These are phyloP conservation scores for Capillidium heterosporum DNA, from an alignment of 371 early-diverging fungal species.

Conservation along the genomic window DNA sequence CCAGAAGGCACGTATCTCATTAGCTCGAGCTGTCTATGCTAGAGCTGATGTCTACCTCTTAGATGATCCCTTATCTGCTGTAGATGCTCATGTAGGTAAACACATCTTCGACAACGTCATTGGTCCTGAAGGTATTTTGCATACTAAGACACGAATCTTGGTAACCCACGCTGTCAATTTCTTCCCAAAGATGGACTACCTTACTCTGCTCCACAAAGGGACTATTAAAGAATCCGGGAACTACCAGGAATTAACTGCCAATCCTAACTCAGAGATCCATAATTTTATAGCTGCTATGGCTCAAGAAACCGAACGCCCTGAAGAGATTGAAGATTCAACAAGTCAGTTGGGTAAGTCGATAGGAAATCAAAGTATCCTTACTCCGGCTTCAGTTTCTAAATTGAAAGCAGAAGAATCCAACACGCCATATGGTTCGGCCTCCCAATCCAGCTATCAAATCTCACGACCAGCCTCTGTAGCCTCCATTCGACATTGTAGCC, in stretches of 20 bases:
- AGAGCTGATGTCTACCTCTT: slow-evolving; percentile 58
- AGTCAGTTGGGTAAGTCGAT: slow-evolving; percentile 16
- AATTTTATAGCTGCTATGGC: slow-evolving; percentile 17
- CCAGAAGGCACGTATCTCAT: slow-evolving; percentile 52
- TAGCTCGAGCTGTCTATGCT: slow-evolving; percentile 62
- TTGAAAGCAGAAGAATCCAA: neutral
- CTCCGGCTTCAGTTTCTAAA: neutral
- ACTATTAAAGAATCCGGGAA: slow-evolving; percentile 49
- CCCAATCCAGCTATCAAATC: slow-evolving; percentile 17
- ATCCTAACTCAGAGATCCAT: slow-evolving; percentile 18
- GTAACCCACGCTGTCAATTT: slow-evolving; percentile 85
- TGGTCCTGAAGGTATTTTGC: slow-evolving; percentile 52
- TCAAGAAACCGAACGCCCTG: neutral
- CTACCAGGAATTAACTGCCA: slow-evolving; percentile 14
- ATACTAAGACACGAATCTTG: slow-evolving; percentile 60
- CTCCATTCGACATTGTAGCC: slow-evolving; percentile 12
- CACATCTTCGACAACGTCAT: slow-evolving; percentile 67
- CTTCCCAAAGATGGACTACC: slow-evolving; percentile 36
- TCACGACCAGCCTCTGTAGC: slow-evolving; percentile 33
- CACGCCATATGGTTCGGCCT: slow-evolving; percentile 19
- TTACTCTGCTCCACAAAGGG: slow-evolving; percentile 62
- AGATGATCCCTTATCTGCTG: slow-evolving; percentile 38
- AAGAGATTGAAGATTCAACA: slow-evolving; percentile 9
- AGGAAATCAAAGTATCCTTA: neutral
- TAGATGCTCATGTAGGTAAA: slow-evolving; percentile 86